Evolutionary conservation across 2,329 filamentous ascomycete species (phyloP).

Genomic region (Ascochyta rabiei): DNA sequence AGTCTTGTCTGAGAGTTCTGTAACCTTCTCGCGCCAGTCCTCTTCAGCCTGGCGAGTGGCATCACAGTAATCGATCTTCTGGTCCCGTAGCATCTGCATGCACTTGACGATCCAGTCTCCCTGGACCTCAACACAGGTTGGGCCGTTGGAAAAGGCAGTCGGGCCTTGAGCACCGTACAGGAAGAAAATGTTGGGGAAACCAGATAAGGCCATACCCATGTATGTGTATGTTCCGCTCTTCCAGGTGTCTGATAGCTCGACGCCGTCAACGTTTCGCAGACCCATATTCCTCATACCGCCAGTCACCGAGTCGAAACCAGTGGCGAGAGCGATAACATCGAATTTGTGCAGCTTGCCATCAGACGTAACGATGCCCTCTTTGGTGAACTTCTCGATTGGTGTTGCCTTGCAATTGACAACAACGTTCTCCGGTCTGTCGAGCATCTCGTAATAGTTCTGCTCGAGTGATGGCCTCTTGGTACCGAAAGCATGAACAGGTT

Average conservation of each 20-base stretch:
- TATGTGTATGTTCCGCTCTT: constrained; percentile 50
- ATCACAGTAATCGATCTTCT: constrained; percentile 50
- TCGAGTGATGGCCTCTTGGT: constrained; percentile 56
- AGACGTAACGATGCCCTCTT: constrained; percentile 48
- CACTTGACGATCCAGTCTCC: constrained; percentile 54
- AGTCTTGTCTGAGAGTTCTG: constrained; percentile 50
- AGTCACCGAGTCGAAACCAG: constrained; percentile 55
- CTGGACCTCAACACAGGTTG: constrained; percentile 53
- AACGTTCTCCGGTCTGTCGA: constrained; percentile 51
- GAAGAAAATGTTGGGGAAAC: constrained; percentile 40
- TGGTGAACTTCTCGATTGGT: constrained; percentile 48
- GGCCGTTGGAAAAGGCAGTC: constrained; percentile 55
- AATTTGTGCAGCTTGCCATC: constrained; percentile 52
- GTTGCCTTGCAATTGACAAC: constrained; percentile 52
- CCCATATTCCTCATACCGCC: constrained; percentile 51
- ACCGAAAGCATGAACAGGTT: constrained; percentile 54
- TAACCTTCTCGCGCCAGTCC: constrained; percentile 50
- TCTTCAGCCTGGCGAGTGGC: constrained; percentile 51
- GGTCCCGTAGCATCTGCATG: constrained; percentile 47
- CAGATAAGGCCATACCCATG: constrained; percentile 51
- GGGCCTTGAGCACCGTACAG: constrained; percentile 55
- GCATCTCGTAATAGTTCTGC: constrained; percentile 55
- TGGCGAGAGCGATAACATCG: constrained; percentile 54
- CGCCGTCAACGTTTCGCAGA: constrained; percentile 45
- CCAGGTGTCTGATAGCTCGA: constrained; percentile 50